phyloP scores from a whole-genome alignment of 345 rosid genomes.

The Dipteronia dyeriana region DNA sequence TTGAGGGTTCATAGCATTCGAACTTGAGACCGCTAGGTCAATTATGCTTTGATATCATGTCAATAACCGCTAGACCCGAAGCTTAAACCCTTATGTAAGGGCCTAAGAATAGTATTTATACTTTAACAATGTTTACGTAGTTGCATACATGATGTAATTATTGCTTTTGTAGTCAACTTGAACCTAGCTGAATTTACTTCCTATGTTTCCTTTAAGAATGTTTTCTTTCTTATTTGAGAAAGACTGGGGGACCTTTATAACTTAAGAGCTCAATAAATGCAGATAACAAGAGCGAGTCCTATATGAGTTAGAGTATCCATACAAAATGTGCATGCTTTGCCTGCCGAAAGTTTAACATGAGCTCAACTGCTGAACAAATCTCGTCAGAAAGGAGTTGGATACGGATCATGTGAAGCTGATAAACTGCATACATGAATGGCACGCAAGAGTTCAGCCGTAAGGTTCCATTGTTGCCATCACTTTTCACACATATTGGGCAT shows the following conservation, averaged over 20 bases:
- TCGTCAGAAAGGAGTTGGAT: constrained; percentile 4
- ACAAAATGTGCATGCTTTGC: not conserved
- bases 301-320: constrained; percentile 25
- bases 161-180: not conserved
- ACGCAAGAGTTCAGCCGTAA: constrained; percentile 18
- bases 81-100: too few relatives aligned
- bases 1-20: too few relatives aligned
- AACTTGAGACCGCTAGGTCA: too few relatives aligned
- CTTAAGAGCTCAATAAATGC: constrained; percentile 24
- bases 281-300: constrained; percentile 46
- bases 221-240: constrained; percentile 1
- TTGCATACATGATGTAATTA: not conserved
- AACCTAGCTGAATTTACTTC: not conserved
- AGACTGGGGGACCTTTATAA: constrained; percentile 18
- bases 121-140: not conserved
- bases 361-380: constrained; percentile 12
- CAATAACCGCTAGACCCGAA: too few relatives aligned
- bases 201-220: not conserved
- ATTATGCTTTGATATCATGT: too few relatives aligned
- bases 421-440: constrained; percentile 8
- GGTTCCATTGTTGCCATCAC: constrained; percentile 23
- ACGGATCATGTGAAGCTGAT: constrained; percentile 10
- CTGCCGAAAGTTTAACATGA: not conserved
- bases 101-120: too few relatives aligned
- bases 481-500: constrained; percentile 17